Evolutionary conservation across 78 protist genomes (phyloP).

Genomic region (Dictyostelium intermedium): DNA sequence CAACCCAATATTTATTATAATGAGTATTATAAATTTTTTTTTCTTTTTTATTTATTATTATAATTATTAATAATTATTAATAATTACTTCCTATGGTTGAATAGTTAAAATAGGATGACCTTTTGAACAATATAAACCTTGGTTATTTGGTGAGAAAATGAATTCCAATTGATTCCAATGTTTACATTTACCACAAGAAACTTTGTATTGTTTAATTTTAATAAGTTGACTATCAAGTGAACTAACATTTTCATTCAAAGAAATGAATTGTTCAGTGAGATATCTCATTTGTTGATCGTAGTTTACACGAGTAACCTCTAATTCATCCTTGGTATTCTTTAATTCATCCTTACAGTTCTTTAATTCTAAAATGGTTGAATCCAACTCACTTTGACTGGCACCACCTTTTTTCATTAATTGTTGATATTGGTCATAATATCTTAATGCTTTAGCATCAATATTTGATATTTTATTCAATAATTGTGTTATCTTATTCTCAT

Average conservation of each 20-base stretch:
- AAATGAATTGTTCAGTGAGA: constrained; percentile 57
- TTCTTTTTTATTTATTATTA: too few species aligned
- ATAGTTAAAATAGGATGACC: constrained; percentile 74
- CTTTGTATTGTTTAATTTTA: constrained; percentile 68
- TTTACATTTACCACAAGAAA: constrained; percentile 67
- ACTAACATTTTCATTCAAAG: constrained; percentile 49
- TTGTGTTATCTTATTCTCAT: constrained; percentile 69
- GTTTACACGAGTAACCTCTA: constrained; percentile 63
- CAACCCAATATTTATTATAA: too few species aligned
- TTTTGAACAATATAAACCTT: constrained; percentile 22
- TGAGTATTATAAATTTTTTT: too few species aligned
- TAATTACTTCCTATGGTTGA: background rate
- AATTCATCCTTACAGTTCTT: constrained; percentile 2
- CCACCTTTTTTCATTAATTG: constrained; percentile 46
- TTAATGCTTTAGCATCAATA: constrained; percentile 58
- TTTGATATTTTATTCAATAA: constrained; percentile 69
- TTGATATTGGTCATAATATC: constrained; percentile 64
- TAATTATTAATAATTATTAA: background rate
- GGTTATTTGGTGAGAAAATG: constrained; percentile 51
- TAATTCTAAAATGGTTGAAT: background rate
- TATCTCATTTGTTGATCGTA: constrained; percentile 67
- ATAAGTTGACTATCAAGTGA: constrained; percentile 44
- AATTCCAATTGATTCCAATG: constrained; percentile 57
- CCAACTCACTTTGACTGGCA: background rate
- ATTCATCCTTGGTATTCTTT: constrained; percentile 54